A percentile compares a stretch with the other conserved stretches of the same genome.
Evolutionary conservation across 2,329 filamentous ascomycete genomes (phyloP).

Genomic region (Fusarium sp.): DNA sequence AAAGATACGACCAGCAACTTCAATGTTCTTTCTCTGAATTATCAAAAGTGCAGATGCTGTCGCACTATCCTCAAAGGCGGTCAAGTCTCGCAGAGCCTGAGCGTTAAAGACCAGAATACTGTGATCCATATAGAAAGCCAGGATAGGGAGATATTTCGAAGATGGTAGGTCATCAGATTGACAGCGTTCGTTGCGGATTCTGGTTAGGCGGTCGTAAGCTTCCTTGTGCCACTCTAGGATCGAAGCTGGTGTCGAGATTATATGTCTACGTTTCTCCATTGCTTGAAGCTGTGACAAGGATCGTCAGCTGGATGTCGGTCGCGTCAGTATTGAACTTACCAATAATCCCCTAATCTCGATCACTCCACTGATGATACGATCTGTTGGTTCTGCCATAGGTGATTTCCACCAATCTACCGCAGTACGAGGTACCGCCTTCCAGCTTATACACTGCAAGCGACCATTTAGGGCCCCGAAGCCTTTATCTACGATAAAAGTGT

Average conservation of each 20-base stretch:
- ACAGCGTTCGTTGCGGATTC: conserved; percentile 1
- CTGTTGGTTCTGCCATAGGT: neutral
- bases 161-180: neutral
- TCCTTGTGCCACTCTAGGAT: conserved; percentile 17
- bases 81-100: neutral
- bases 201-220: neutral
- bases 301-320: rapidly evolving
- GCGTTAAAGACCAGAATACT: neutral
- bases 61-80: neutral
- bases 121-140: conserved; percentile 10
- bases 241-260: neutral
- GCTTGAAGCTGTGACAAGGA: neutral
- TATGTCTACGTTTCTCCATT: conserved; percentile 3
- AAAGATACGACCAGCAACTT: neutral
- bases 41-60: neutral
- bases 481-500: conserved; percentile 7
- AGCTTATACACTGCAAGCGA: conserved; percentile 1
- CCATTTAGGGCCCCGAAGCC: conserved; percentile 10
- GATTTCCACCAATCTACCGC: conserved; percentile 14
- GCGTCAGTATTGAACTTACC: neutral
- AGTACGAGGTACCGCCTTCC: conserved; percentile 2
- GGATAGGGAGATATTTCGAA: neutral
- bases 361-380: conserved; percentile 9
- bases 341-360: neutral
- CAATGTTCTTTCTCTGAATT: neutral